Evolutionary conservation across 2,329 filamentous ascomycete genomes (phyloP), one percentile per base, ranked within the genome.

Genomic region (Colletotrichum phormii): DNA sequence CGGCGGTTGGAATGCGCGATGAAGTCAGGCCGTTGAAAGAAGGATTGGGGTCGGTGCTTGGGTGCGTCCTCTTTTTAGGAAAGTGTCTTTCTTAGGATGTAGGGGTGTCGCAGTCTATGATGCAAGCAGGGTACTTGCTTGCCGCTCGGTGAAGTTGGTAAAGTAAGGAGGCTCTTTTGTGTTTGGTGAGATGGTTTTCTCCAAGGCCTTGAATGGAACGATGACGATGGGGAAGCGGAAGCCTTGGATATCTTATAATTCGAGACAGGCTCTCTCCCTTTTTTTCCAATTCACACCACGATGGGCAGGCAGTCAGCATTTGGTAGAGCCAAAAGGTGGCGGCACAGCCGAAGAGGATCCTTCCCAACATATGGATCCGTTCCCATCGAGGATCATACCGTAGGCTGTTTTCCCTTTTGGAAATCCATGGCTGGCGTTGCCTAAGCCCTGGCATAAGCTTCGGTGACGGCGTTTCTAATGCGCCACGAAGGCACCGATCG

Each of bases 81-180:
- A 42, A 31, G 53, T 46, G 33, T 57, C 33, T 67, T 26, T 31
- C 12, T 42, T 29, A 24, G 68, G 63, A 42, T 37, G 64, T 46
- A 54, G n/a, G 49, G 24, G 15, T 58, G 35, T 12, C n/a, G 9
- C 26, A 11, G 53, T 42, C 54, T 33, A 51, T 46, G 54, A 65
- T 70, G 67, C 67, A 70, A 65, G 18, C 33, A 55, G 31, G 46
- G 65, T 4, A 24, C 49, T 67, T 60, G 33, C 31, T 22, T 42
- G 24, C n/a, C 51, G 37, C 31, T 46, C 26, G 60, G 24, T 26
- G 35, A 31, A 31, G 42, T 49, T 49, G 42, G 42, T 49, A 49
- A 49, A 11, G 42, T 7, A 22, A 49, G 53, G 24, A 24, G 26
- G 26, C 26, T 55, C 13, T 55, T 64, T 31, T 37, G n/a, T 22